Evolutionary conservation across 2,329 filamentous ascomycete species (phyloP).

Genomic region (Pestalotiopsis sp.): DNA sequence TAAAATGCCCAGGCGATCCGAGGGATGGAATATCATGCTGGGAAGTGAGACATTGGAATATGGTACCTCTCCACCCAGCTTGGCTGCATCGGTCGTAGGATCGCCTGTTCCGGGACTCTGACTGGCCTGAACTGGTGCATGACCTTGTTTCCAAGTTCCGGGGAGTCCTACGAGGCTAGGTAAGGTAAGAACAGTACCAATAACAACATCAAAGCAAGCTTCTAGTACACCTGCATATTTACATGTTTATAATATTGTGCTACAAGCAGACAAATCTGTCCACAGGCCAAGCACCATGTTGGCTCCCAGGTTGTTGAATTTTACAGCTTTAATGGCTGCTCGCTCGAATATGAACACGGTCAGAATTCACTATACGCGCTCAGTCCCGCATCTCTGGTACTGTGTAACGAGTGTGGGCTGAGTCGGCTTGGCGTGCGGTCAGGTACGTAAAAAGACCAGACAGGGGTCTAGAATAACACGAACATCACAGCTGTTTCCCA

Average conservation of each 20-base stretch:
- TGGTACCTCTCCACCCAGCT: constrained; percentile 1
- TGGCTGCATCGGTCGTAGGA: constrained; percentile 7
- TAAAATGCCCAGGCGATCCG: constrained; percentile 3
- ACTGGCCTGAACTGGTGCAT: not conserved
- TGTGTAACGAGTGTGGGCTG: not conserved
- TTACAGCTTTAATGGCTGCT: not conserved
- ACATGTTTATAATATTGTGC: too few species aligned
- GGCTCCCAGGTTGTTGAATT: not conserved
- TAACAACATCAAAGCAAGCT: not conserved
- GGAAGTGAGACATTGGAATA: constrained; percentile 1
- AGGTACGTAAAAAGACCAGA: constrained; percentile 4
- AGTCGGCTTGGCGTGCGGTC: not conserved
- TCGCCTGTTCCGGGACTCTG: not conserved
- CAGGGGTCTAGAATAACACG: not conserved
- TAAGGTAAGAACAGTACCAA: not conserved
- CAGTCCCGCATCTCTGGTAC: not conserved
- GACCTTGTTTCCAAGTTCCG: not conserved
- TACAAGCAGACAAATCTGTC: not conserved
- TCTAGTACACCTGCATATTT: not conserved
- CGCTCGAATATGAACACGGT: not conserved
- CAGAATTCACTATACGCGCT: not conserved
- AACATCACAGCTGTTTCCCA: not conserved
- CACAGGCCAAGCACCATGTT: not conserved
- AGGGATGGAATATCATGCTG: not conserved
- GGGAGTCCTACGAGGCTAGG: not conserved